Evolutionary conservation across 352 stramenopile genomes (phyloP).

Genomic region (Pythium sp.): DNA sequence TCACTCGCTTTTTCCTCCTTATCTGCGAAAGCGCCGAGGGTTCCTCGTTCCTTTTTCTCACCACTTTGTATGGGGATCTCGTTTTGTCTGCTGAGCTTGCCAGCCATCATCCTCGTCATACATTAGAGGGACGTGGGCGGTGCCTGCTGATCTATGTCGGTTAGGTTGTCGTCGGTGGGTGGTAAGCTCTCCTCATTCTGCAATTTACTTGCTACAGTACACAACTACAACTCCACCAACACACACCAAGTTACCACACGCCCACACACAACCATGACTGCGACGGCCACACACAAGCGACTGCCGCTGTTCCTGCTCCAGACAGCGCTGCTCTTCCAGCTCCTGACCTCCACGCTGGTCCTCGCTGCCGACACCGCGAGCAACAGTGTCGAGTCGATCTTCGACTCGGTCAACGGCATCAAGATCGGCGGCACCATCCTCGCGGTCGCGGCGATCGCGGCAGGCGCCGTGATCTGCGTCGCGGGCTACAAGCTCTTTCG

Average conservation of each 20-base stretch:
- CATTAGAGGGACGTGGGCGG: not conserved
- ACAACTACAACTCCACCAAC: not conserved
- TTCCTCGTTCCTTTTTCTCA: not conserved
- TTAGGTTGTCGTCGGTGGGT: not conserved
- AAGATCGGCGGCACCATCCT: constrained; percentile 38
- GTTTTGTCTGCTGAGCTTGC: not conserved
- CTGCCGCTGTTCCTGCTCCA: constrained; percentile 7
- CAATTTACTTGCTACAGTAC: constrained; percentile 21
- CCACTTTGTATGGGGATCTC: not conserved
- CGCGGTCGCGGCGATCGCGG: constrained; percentile 33
- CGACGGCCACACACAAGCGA: not conserved
- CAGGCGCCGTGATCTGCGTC: constrained; percentile 39
- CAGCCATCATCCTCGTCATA: not conserved
- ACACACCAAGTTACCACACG: constrained; percentile 5
- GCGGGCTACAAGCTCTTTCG: constrained; percentile 67
- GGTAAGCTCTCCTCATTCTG: constrained; percentile 23
- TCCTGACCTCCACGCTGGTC: not conserved
- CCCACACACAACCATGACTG: constrained; percentile 8
- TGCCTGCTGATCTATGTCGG: not conserved
- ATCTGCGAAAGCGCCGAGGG: not conserved
- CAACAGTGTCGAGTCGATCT: constrained; percentile 33
- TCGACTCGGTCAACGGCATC: constrained; percentile 36
- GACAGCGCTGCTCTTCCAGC: not conserved
- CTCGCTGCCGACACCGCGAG: constrained; percentile 18
- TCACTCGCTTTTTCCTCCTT: not conserved